Evolutionary conservation across 805 yeast species (phyloP).

Genomic region (Pichia gijzeniarum): DNA sequence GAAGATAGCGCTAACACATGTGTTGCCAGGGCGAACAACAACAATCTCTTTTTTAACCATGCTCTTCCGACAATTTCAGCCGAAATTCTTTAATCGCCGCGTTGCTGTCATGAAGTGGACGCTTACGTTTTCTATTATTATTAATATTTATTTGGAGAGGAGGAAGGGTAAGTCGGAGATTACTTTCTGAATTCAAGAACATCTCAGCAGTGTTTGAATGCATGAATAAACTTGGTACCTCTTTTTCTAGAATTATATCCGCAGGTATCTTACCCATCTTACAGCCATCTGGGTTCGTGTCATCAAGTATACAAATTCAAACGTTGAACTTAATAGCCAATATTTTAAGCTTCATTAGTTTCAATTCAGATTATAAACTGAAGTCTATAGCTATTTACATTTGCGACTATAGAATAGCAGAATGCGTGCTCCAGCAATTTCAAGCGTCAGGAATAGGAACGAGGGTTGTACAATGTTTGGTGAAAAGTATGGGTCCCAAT

Average conservation of each 20-base stretch:
- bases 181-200: no score
- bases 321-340: slow-evolving; percentile 9
- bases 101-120: no score
- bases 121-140: no score
- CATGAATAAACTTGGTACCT: no score
- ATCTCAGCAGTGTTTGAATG: no score
- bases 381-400: slow-evolving; percentile 6
- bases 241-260: no score
- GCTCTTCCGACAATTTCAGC: slow-evolving; percentile 28
- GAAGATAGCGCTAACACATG: slow-evolving; percentile 43
- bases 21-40: slow-evolving; percentile 47
- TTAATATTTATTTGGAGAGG: no score
- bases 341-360: slow-evolving; percentile 3
- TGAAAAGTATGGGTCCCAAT: slow-evolving; percentile 9
- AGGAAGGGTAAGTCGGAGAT: no score
- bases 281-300: not conserved
- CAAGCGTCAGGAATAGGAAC: slow-evolving; percentile 11
- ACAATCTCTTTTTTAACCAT: slow-evolving; percentile 24
- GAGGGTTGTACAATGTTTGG: slow-evolving; percentile 7
- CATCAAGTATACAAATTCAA: slow-evolving; percentile 6
- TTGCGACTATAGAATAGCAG: slow-evolving; percentile 9
- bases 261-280: slow-evolving; percentile 9
- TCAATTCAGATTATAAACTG: not conserved
- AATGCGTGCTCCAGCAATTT: slow-evolving; percentile 10
- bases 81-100: slow-evolving; percentile 29